These are phyloP conservation scores for Xerocomus brunneocitrinus DNA, from an alignment of 768 basidiomycete genomes.

Conservation along the genomic window DNA sequence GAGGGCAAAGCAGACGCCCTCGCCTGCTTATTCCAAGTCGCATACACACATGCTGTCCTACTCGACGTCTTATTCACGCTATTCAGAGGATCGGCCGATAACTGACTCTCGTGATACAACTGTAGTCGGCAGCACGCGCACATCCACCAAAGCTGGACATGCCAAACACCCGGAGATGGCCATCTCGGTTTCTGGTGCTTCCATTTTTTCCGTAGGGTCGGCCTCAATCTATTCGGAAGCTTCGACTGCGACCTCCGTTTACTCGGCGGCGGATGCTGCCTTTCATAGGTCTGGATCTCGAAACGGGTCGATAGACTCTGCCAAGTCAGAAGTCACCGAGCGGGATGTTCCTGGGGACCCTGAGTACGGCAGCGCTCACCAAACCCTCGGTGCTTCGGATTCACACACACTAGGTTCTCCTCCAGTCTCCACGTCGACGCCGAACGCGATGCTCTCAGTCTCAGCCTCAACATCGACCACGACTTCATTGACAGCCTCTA, in stretches of 20 bases:
- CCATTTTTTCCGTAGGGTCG: slow-evolving; percentile 25
- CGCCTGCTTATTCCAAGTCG: slow-evolving; percentile 12
- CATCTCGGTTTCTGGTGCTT: slow-evolving; percentile 26
- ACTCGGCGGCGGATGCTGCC: slow-evolving; percentile 9
- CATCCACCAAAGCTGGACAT: slow-evolving; percentile 10
- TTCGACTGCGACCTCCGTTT: slow-evolving; percentile 24
- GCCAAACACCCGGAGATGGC: slow-evolving; percentile 18
- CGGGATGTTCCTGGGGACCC: slow-evolving; percentile 9
- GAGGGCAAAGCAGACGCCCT: slow-evolving; percentile 3
- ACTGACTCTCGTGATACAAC: slow-evolving; percentile 4
- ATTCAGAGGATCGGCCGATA: slow-evolving; percentile 9
- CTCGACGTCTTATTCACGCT: slow-evolving; percentile 10
- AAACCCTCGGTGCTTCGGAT: neutral
- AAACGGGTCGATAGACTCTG: slow-evolving; percentile 13
- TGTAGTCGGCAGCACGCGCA: neutral
- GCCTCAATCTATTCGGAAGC: slow-evolving; percentile 25
- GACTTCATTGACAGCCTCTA: slow-evolving; percentile 3
- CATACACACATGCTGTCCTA: slow-evolving; percentile 15
- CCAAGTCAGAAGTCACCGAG: slow-evolving; percentile 11
- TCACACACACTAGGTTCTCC: neutral
- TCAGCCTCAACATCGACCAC: slow-evolving; percentile 11
- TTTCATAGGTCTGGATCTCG: slow-evolving; percentile 5
- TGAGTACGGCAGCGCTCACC: slow-evolving; percentile 4
- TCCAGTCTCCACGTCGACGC: neutral
- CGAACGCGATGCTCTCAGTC: slow-evolving; percentile 2